A percentile compares a stretch with the other conserved stretches of the same genome.
These are phyloP conservation scores for Microbotryomycetes sp. DNA, from an alignment of 1,284 basidiomycete genomes.

Conservation along the genomic window DNA sequence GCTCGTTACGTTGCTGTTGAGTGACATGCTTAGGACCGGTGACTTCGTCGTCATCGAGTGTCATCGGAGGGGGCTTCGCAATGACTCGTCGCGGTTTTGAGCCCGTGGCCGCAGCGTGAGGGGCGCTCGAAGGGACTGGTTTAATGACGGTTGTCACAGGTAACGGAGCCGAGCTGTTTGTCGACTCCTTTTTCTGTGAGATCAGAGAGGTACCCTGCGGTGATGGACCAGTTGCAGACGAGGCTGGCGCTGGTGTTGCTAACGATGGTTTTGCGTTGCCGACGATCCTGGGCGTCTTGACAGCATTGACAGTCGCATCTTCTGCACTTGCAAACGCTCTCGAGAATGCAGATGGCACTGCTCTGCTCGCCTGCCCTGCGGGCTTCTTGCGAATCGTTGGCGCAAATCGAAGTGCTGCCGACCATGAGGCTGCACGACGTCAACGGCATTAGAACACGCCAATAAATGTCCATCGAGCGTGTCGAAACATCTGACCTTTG, in stretches of 20 bases:
- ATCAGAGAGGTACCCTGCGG: slow-evolving; percentile 9
- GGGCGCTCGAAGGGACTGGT: background rate
- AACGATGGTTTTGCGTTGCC: slow-evolving; percentile 6
- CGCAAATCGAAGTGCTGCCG: slow-evolving; percentile 34
- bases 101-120: background rate
- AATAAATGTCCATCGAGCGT: too few relatives aligned
- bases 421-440: slow-evolving; percentile 16
- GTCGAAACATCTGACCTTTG: too few relatives aligned
- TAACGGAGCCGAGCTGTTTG: slow-evolving; percentile 14
- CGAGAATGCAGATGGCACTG: slow-evolving; percentile 12
- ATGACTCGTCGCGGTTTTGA: slow-evolving; percentile 5
- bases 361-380: background rate
- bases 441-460: too few relatives aligned
- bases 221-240: slow-evolving; percentile 7
- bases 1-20: slow-evolving; percentile 17
- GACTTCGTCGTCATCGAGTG: slow-evolving; percentile 55
- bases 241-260: slow-evolving; percentile 1
- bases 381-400: slow-evolving; percentile 32
- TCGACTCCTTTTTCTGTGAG: background rate
- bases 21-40: slow-evolving; percentile 56
- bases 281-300: background rate
- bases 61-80: slow-evolving; percentile 32
- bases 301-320: background rate
- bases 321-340: slow-evolving; percentile 16
- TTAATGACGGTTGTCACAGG: slow-evolving; percentile 1